A percentile compares a stretch with the other conserved stretches of the same genome.
These are phyloP conservation scores for Anthracocystis panici-leucophaei DNA, from an alignment of 1,284 basidiomycete species.

Conservation along the genomic window DNA sequence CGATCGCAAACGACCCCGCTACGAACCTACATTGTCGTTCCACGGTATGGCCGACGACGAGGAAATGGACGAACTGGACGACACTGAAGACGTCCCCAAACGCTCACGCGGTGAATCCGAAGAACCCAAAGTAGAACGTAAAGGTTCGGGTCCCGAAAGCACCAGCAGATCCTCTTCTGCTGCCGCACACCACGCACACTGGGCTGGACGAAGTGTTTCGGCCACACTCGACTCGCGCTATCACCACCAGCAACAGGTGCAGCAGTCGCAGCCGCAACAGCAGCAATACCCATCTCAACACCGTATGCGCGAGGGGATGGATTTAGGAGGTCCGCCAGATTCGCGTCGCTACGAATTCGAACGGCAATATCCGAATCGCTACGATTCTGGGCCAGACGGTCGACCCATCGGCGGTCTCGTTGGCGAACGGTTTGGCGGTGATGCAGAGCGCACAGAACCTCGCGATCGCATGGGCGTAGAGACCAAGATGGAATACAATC, in stretches of 20 bases:
- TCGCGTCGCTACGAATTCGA: conserved; percentile 32
- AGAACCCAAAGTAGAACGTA: conserved; percentile 31
- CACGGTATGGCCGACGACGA: conserved; percentile 34
- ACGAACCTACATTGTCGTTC: conserved; percentile 17
- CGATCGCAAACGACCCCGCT: conserved; percentile 42
- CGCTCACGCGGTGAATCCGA: conserved; percentile 24
- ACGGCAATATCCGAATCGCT: conserved; percentile 16
- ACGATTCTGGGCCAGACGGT: conserved; percentile 25
- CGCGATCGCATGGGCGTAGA: conserved; percentile 18
- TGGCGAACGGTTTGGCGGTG: conserved; percentile 27
- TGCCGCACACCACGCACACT: conserved; percentile 32
- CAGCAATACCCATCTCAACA: conserved; percentile 16
- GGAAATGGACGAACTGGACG: conserved; percentile 44
- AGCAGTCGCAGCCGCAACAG: neutral
- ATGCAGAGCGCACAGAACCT: conserved; percentile 22
- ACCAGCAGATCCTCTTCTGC: conserved; percentile 32
- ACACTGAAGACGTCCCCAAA: conserved; percentile 26
- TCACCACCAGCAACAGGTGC: conserved; percentile 12
- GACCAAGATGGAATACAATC: conserved; percentile 32
- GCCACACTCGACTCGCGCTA: conserved; percentile 33
- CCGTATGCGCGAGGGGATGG: conserved; percentile 19
- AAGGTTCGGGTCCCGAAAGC: conserved; percentile 27
- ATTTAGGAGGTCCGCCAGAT: conserved; percentile 5
- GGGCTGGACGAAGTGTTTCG: conserved; percentile 33
- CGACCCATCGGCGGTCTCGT: conserved; percentile 33